Conservation (phyloP, 2,329 filamentous ascomycete genomes). For the Colletotrichum sidae region DNA sequence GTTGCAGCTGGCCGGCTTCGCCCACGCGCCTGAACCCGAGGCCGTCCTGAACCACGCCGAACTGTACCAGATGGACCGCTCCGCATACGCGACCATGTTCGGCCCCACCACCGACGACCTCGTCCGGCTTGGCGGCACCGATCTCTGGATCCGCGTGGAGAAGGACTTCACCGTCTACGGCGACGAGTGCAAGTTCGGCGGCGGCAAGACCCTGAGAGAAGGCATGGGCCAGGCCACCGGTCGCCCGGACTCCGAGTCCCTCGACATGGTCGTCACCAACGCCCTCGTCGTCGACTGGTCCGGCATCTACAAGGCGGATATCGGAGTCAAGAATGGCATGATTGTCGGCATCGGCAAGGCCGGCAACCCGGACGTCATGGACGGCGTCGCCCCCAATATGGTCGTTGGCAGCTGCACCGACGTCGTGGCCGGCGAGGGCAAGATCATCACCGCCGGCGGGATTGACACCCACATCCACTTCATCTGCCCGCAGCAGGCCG, state of each 20-base stretch:
- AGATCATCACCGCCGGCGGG: conserved; percentile 91
- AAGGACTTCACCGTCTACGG: conserved; percentile 86
- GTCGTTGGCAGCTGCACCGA: conserved; percentile 90
- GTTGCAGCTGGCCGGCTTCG: conserved; percentile 80
- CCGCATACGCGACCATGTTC: conserved; percentile 89
- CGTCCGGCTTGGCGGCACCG: conserved; percentile 84
- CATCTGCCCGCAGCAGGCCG: conserved; percentile 92
- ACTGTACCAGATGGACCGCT: conserved; percentile 77
- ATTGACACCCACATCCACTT: conserved; percentile 94
- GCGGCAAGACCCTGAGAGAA: conserved; percentile 92
- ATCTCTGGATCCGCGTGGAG: conserved; percentile 92
- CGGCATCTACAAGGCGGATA: conserved; percentile 96
- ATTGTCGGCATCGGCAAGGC: conserved; percentile 95
- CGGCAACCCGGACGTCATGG: conserved; percentile 97
- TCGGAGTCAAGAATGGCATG: conserved; percentile 87
- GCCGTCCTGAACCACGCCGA: conserved; percentile 66
- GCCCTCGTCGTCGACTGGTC: conserved; percentile 91
- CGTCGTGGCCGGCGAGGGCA: conserved; percentile 89
- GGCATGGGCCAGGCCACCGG: conserved; percentile 95
- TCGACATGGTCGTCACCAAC: conserved; percentile 91
- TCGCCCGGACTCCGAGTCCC: conserved; percentile 74
- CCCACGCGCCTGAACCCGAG: conserved; percentile 77
- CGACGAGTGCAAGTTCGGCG: conserved; percentile 95
- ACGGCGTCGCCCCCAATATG: conserved; percentile 82
- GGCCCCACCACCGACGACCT: conserved; percentile 90